These are phyloP conservation scores for Cucumis melo DNA, from an alignment of 306 rosid species.

Conservation along the genomic window DNA sequence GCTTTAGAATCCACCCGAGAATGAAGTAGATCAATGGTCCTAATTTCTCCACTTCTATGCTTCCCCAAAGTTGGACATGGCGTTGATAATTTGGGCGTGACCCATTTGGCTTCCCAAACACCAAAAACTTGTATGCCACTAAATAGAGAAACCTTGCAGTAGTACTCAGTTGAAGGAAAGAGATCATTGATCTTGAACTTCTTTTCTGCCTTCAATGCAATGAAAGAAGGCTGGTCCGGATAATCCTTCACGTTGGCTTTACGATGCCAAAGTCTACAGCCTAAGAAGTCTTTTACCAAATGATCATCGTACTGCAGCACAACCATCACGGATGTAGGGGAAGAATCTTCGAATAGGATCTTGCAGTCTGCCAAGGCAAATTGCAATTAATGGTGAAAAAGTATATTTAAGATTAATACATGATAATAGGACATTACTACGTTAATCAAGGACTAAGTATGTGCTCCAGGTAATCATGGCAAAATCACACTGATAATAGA, in stretches of 20 bases:
- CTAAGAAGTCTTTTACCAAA: slow-evolving; percentile 40
- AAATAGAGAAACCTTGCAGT: slow-evolving; percentile 75
- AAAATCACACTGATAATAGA: neutral
- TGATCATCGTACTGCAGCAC: slow-evolving; percentile 54
- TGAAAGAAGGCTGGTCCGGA: slow-evolving; percentile 72
- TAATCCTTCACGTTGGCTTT: slow-evolving; percentile 34
- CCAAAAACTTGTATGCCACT: slow-evolving; percentile 60
- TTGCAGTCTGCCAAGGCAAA: slow-evolving; percentile 41
- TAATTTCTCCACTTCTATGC: slow-evolving; percentile 14
- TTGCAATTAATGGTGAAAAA: neutral
- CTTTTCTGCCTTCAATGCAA: slow-evolving; percentile 65
- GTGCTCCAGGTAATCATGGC: neutral
- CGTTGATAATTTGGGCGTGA: slow-evolving; percentile 31
- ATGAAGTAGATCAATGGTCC: slow-evolving; percentile 22
- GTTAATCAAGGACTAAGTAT: neutral
- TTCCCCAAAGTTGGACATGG: slow-evolving; percentile 14
- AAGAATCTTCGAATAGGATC: slow-evolving; percentile 52
- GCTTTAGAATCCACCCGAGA: slow-evolving; percentile 25
- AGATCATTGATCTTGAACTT: slow-evolving; percentile 52
- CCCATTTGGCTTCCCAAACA: slow-evolving; percentile 73
- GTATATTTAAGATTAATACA: neutral
- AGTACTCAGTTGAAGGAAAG: slow-evolving; percentile 59
- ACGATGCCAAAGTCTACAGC: slow-evolving; percentile 81
- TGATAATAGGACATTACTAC: neutral
- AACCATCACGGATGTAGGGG: slow-evolving; percentile 56